A percentile compares a stretch with the other conserved stretches of the same genome.
Evolutionary conservation across 768 basidiomycete genomes (phyloP).

Genomic region (Trametes elegans): DNA sequence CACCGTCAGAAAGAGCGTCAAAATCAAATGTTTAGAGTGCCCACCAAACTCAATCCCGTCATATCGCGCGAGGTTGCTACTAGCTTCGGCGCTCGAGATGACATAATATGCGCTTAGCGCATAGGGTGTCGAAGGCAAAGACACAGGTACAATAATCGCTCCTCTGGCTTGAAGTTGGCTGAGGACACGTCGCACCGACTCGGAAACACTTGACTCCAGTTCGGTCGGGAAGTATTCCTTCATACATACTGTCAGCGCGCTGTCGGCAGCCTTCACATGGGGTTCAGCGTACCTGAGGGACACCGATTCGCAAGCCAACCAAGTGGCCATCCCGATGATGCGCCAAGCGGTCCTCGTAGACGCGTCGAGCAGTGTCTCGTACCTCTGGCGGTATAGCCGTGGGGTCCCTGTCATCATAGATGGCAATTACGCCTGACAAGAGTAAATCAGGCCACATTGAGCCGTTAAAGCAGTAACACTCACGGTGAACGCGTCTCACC

Average conservation of each 20-base stretch:
- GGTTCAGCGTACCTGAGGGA: slow-evolving; percentile 70
- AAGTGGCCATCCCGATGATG: slow-evolving; percentile 27
- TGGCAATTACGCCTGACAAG: slow-evolving; percentile 32
- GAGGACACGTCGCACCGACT: slow-evolving; percentile 47
- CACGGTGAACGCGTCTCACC: slow-evolving; percentile 63
- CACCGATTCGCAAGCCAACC: slow-evolving; percentile 63
- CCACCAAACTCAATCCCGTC: slow-evolving; percentile 85
- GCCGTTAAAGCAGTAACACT: slow-evolving; percentile 23
- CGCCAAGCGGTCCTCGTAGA: neutral
- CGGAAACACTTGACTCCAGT: slow-evolving; percentile 45
- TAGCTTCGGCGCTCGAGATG: slow-evolving; percentile 91
- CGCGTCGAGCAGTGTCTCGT: slow-evolving; percentile 35
- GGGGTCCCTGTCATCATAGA: slow-evolving; percentile 68
- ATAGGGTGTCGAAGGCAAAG: slow-evolving; percentile 64
- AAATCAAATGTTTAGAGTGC: neutral
- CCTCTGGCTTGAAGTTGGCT: slow-evolving; percentile 47
- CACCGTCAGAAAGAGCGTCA: neutral
- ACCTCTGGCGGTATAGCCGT: slow-evolving; percentile 54
- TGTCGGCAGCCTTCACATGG: too few species aligned
- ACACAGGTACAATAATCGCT: slow-evolving; percentile 68
- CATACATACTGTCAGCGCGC: too few species aligned
- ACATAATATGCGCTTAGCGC: slow-evolving; percentile 95
- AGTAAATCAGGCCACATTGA: neutral
- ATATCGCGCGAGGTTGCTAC: slow-evolving; percentile 87
- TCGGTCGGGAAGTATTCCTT: slow-evolving; percentile 83